phyloP scores from a whole-genome alignment of 1,284 basidiomycete species.

The Inonotus obliquus region DNA sequence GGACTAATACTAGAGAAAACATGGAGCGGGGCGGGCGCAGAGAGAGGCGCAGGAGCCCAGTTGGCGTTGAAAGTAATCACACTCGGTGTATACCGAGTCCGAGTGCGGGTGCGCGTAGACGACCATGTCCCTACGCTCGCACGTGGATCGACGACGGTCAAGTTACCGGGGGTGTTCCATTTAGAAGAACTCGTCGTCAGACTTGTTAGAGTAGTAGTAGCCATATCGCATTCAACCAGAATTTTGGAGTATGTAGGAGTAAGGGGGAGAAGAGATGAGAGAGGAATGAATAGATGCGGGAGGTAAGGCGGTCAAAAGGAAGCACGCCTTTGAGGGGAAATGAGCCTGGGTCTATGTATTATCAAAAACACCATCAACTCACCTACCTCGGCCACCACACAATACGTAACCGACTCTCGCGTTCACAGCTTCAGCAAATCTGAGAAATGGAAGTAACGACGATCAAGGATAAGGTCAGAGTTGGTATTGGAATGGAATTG shows the following conservation, averaged over 20 bases:
- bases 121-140: background rate
- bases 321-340: background rate
- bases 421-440: background rate
- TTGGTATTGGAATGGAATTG: background rate
- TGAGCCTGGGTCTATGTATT: background rate
- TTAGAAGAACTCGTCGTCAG: background rate
- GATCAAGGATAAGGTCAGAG: background rate
- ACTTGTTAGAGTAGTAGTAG: too few species aligned
- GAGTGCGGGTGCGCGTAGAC: too few species aligned
- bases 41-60: conserved; percentile 7
- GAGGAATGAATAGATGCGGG: background rate
- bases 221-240: background rate
- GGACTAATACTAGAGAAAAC: background rate
- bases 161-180: background rate
- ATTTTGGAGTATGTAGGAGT: background rate
- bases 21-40: background rate
- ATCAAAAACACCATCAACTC: background rate
- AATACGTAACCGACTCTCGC: background rate
- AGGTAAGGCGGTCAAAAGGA: background rate
- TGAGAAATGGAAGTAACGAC: background rate
- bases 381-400: background rate
- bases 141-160: background rate
- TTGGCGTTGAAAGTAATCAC: conserved; percentile 11
- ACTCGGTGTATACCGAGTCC: conserved; percentile 5
- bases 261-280: background rate